Conservation (phyloP, 441 rosid genomes). For the Eugenia klotzschiana region DNA sequence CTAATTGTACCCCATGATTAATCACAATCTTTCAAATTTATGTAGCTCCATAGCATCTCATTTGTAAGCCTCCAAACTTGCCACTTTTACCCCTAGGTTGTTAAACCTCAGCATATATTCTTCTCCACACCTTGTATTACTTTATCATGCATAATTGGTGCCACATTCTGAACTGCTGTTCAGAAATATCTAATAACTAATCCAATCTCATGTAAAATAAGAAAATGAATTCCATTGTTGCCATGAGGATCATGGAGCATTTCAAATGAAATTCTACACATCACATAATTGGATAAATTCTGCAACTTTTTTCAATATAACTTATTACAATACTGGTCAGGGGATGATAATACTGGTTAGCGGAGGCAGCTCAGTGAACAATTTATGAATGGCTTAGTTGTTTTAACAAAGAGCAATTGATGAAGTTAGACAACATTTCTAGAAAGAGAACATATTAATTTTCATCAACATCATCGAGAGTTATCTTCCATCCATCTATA, state of each 20-base stretch:
- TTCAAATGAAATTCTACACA: background rate
- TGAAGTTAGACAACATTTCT: background rate
- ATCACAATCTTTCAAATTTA: background rate
- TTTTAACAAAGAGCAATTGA: background rate
- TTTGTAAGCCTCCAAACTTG: background rate
- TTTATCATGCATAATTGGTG: background rate
- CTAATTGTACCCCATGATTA: background rate
- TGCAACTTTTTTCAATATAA: background rate
- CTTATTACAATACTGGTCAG: background rate
- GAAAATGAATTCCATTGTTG: background rate
- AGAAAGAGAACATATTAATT: background rate
- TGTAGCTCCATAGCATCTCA: background rate
- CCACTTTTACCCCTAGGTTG: background rate
- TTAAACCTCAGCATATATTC: background rate
- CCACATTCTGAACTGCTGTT: background rate
- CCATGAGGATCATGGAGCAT: background rate
- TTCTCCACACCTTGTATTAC: background rate
- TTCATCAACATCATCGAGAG: background rate
- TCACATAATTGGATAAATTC: background rate
- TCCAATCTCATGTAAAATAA: background rate
- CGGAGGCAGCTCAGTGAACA: background rate
- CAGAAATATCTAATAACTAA: background rate
- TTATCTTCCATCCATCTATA: background rate
- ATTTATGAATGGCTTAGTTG: background rate
- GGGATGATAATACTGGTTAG: background rate